Percentiles rank a stretch among this genome's conserved stretches.
phyloP scores from a whole-genome alignment of 352 stramenopile species.

The Achlya hypogyna region DNA sequence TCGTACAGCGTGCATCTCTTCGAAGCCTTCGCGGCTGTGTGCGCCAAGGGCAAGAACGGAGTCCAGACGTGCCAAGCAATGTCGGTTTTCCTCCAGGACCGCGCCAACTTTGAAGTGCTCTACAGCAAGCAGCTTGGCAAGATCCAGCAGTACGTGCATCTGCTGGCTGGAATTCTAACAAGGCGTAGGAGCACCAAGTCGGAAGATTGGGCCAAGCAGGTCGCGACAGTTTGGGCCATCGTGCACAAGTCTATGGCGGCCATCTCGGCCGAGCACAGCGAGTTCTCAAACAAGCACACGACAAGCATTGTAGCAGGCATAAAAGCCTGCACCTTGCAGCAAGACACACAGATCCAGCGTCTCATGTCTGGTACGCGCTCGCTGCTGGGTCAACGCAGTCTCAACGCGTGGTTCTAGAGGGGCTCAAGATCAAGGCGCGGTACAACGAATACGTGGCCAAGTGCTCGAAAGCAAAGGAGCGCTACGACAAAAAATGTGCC shows the following conservation, averaged over 20 bases:
- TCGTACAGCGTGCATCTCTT: constrained; percentile 66
- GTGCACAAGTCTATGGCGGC: constrained; percentile 48
- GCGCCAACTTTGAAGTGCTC: constrained; percentile 39
- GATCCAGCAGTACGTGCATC: constrained; percentile 41
- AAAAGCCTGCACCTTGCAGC: constrained; percentile 61
- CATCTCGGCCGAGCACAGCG: constrained; percentile 42
- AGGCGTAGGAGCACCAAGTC: constrained; percentile 34
- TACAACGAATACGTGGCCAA: constrained; percentile 51
- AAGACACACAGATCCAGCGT: constrained; percentile 67
- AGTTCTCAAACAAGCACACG: constrained; percentile 55
- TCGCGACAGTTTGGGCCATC: constrained; percentile 43
- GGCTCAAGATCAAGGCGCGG: constrained; percentile 52
- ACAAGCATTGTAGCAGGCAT: constrained; percentile 40
- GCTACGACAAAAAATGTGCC: constrained; percentile 64
- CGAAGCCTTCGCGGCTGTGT: constrained; percentile 54
- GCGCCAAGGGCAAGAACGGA: constrained; percentile 63
- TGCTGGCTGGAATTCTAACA: neutral
- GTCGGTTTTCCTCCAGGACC: constrained; percentile 49
- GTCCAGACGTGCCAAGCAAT: constrained; percentile 69
- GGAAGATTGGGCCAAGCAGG: constrained; percentile 62
- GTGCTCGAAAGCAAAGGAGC: constrained; percentile 61
- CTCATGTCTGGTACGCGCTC: constrained; percentile 41
- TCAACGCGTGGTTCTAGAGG: constrained; percentile 32
- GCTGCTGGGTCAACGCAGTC: neutral
- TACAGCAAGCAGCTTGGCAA: constrained; percentile 56